Evolutionary conservation across 208 protist species (phyloP).

Genomic region (Naegleria gruberi): DNA sequence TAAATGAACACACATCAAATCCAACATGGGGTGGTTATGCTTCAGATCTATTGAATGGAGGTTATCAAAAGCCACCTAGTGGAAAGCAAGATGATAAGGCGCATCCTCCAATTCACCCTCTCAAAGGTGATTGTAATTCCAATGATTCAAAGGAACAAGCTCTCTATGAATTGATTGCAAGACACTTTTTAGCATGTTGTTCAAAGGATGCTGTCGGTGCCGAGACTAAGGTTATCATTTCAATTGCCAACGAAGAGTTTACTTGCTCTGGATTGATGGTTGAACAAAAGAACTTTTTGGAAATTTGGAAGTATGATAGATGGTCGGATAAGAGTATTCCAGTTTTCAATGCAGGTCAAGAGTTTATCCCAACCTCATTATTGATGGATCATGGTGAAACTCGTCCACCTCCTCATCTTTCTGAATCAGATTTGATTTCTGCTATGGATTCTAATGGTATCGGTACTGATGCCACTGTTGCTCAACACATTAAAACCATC

Average conservation of each 20-base stretch:
- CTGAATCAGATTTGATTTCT: conserved; percentile 92
- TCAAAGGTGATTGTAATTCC: conserved; percentile 43
- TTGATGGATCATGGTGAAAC: conserved; percentile 69
- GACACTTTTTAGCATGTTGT: conserved; percentile 95
- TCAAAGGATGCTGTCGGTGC: conserved; percentile 75
- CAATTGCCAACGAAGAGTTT: conserved; percentile 70
- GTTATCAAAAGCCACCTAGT: conserved; percentile 74
- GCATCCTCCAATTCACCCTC: conserved; percentile 96
- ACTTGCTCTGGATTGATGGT: conserved; percentile 73
- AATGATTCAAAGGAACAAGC: conserved; percentile 41
- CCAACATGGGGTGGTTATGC: conserved; percentile 52
- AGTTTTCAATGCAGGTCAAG: conserved; percentile 69
- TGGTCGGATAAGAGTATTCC: conserved; percentile 72
- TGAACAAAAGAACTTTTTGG: conserved; percentile 79
- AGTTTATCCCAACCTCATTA: conserved; percentile 71
- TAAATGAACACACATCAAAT: conserved; percentile 35
- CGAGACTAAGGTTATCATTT: conserved; percentile 66
- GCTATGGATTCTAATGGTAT: conserved; percentile 95
- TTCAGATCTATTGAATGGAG: conserved; percentile 38
- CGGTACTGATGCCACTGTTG: conserved; percentile 98
- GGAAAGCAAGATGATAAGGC: conserved; percentile 92
- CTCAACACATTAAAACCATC: conserved; percentile 94
- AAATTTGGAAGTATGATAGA: conserved; percentile 66
- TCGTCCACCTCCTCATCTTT: conserved; percentile 81
- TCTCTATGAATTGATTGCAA: conserved; percentile 89